These are phyloP conservation scores for Hamigera avellanea DNA, from an alignment of 495 filamentous ascomycete genomes.

Conservation along the genomic window DNA sequence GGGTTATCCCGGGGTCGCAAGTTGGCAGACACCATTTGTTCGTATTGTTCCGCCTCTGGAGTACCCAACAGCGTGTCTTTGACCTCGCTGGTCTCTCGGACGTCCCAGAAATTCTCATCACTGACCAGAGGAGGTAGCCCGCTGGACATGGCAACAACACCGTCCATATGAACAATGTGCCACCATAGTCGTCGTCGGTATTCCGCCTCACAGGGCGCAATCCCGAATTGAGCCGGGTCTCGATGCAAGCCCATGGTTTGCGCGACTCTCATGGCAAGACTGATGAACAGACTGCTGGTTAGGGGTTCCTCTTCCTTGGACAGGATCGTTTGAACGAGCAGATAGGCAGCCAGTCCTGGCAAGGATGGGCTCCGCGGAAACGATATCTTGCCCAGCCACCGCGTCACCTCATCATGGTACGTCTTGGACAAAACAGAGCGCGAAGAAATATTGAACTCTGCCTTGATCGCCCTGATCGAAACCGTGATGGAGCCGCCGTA, in stretches of 20 bases:
- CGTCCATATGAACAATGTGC: conserved; percentile 59
- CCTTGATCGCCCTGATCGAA: conserved; percentile 30
- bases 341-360: conserved; percentile 31
- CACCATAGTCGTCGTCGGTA: conserved; percentile 62
- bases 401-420: conserved; percentile 29
- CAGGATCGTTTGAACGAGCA: conserved; percentile 34
- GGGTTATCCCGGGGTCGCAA: conserved; percentile 28
- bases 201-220: conserved; percentile 55
- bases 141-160: conserved; percentile 36
- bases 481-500: conserved; percentile 36
- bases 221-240: conserved; percentile 53
- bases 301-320: conserved; percentile 37
- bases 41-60: conserved; percentile 27
- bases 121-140: conserved; percentile 32
- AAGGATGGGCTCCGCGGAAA: conserved; percentile 37
- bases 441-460: conserved; percentile 28
- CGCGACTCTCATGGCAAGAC: conserved; percentile 51
- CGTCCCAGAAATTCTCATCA: conserved; percentile 38
- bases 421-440: conserved; percentile 26
- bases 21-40: conserved; percentile 18
- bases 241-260: conserved; percentile 65
- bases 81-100: conserved; percentile 31
- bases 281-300: conserved; percentile 38
- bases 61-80: conserved; percentile 34
- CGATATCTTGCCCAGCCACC: conserved; percentile 31